Conservation (phyloP, 1,139 yeast genomes). For the Magnusiomyces ingens region DNA sequence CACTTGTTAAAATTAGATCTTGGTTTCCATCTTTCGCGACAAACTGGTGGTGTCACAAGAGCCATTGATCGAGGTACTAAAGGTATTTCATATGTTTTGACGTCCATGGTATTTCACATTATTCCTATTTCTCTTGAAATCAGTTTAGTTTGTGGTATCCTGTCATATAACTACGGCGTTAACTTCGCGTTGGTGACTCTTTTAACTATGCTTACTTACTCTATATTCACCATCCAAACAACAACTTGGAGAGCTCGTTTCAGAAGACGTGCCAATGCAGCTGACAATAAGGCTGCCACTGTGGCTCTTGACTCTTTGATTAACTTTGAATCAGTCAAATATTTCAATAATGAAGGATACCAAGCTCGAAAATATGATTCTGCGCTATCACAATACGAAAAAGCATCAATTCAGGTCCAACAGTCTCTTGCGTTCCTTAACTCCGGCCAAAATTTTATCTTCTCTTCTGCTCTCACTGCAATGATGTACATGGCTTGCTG, state of each 20-base stretch:
- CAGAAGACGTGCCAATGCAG: conserved; percentile 83
- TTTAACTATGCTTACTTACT: conserved; percentile 79
- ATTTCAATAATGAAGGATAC: conserved; percentile 80
- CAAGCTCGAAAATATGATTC: conserved; percentile 74
- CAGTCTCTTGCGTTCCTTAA: conserved; percentile 87
- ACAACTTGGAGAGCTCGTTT: conserved; percentile 96
- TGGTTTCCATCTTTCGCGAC: conserved; percentile 82
- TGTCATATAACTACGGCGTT: conserved; percentile 86
- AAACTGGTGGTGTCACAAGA: conserved; percentile 92
- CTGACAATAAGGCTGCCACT: conserved; percentile 91
- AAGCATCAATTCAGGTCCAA: conserved; percentile 81
- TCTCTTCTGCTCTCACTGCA: conserved; percentile 84
- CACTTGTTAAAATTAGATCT: conserved; percentile 81
- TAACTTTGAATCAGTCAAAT: conserved; percentile 90
- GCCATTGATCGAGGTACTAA: conserved; percentile 98
- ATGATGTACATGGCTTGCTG: conserved; percentile 99
- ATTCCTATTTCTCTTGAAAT: conserved; percentile 91
- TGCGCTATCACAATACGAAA: conserved; percentile 71
- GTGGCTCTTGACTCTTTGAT: conserved; percentile 91
- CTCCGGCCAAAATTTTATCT: conserved; percentile 87
- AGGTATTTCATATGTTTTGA: conserved; percentile 86
- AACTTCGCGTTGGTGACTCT: conserved; percentile 86
- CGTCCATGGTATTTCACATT: conserved; percentile 96
- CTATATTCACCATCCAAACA: conserved; percentile 79
- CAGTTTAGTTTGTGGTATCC: conserved; percentile 83